A percentile compares a stretch with the other conserved stretches of the same genome.
Evolutionary conservation across 2,329 filamentous ascomycete species (phyloP).

Genomic region (Tolypocladium pustulatum): DNA sequence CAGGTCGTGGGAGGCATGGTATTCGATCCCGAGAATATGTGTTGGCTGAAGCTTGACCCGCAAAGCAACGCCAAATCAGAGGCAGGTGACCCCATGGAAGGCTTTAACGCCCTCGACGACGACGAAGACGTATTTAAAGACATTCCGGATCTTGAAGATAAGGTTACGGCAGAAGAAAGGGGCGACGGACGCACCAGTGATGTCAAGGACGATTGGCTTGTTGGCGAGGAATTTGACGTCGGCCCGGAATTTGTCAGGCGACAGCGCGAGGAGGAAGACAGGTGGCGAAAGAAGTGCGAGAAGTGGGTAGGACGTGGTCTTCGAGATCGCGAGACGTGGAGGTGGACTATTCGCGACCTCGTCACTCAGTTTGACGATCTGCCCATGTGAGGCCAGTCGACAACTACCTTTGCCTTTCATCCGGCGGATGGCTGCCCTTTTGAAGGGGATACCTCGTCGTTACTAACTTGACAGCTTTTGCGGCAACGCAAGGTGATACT

Average conservation of each 20-base stretch:
- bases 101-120: conserved; percentile 64
- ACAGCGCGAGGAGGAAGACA: conserved; percentile 82
- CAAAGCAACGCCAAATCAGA: conserved; percentile 36
- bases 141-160: conserved; percentile 83
- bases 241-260: conserved; percentile 86
- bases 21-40: conserved; percentile 95
- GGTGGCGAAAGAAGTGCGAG: conserved; percentile 81
- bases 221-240: conserved; percentile 95
- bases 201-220: conserved; percentile 67
- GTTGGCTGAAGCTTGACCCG: conserved; percentile 74
- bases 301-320: conserved; percentile 62
- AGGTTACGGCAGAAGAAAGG: conserved; percentile 36
- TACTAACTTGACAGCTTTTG: background rate
- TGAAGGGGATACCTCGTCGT: no score
- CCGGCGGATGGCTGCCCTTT: background rate
- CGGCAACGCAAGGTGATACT: background rate
- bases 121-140: conserved; percentile 93
- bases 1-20: conserved; percentile 98
- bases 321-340: conserved; percentile 53
- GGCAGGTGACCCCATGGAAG: conserved; percentile 47
- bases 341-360: conserved; percentile 64
- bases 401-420: background rate
- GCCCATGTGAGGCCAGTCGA: conserved; percentile 15
- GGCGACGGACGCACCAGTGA: conserved; percentile 45
- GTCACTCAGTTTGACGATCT: conserved; percentile 32